Percentiles rank a stretch among this genome's conserved stretches.
Conservation (phyloP, 1,284 basidiomycete species). For the Ceratobasidium sp. region DNA sequence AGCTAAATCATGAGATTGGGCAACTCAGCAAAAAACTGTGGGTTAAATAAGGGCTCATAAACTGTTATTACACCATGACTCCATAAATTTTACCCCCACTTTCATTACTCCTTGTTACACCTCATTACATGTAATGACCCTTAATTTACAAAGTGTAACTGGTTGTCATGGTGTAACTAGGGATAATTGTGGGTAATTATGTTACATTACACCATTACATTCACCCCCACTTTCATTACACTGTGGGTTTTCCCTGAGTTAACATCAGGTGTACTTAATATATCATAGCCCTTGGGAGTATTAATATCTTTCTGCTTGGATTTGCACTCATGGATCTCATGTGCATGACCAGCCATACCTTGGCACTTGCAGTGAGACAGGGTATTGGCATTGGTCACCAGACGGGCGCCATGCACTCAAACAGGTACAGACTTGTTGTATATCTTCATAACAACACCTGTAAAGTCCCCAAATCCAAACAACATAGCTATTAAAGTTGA, state of each 20-base stretch:
- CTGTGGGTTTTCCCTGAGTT: too few species aligned
- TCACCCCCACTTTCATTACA: too few species aligned
- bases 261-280: not conserved
- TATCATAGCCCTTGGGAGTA: not conserved
- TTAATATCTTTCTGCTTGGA: not conserved
- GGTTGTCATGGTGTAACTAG: too few species aligned
- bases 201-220: too few species aligned
- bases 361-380: conserved; percentile 2
- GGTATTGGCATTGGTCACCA: conserved; percentile 4
- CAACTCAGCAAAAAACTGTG: too few species aligned
- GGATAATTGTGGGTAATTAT: too few species aligned
- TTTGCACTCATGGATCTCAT: not conserved
- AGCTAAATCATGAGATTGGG: not conserved
- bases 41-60: too few species aligned
- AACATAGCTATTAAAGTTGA: not conserved
- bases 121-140: too few species aligned
- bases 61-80: too few species aligned
- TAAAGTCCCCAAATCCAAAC: not conserved
- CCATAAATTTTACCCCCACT: too few species aligned
- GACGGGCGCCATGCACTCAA: not conserved
- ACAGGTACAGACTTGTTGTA: not conserved
- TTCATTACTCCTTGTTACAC: too few species aligned
- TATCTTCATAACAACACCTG: not conserved
- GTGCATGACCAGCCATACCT: not conserved
- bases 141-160: too few species aligned